A percentile compares a stretch with the other conserved stretches of the same genome.
Evolutionary conservation across 768 basidiomycete species (phyloP).

Genomic region (Tulasnella sp.): DNA sequence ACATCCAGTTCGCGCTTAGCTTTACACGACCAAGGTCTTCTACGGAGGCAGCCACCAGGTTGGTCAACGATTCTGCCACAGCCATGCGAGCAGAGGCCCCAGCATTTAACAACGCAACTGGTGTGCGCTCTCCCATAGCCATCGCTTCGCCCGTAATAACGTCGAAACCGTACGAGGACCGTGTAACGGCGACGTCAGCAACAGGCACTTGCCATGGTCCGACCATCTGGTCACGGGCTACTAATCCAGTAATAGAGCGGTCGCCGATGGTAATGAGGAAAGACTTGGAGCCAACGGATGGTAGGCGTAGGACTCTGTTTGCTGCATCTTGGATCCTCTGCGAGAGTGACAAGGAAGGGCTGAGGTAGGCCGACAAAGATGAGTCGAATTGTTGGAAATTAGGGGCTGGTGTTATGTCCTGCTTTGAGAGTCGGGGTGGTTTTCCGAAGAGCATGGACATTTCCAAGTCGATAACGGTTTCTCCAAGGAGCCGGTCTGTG

Average conservation of each 20-base stretch:
- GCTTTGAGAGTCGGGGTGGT: slow-evolving; percentile 83
- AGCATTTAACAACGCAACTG: slow-evolving; percentile 79
- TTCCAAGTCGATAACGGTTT: slow-evolving; percentile 79
- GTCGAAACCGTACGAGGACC: slow-evolving; percentile 90
- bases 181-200: slow-evolving; percentile 94
- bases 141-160: slow-evolving; percentile 86
- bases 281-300: slow-evolving; percentile 90
- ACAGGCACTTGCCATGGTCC: slow-evolving; percentile 99
- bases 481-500: slow-evolving; percentile 74
- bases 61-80: slow-evolving; percentile 88
- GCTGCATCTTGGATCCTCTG: slow-evolving; percentile 62
- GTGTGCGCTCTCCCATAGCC: slow-evolving; percentile 97
- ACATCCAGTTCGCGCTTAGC: slow-evolving; percentile 99
- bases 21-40: slow-evolving; percentile 71
- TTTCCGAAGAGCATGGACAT: slow-evolving; percentile 98
- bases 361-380: slow-evolving; percentile 63
- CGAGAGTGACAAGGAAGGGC: slow-evolving; percentile 41
- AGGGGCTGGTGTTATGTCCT: slow-evolving; percentile 52
- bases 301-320: slow-evolving; percentile 80
- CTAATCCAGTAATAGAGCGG: slow-evolving; percentile 87
- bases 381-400: slow-evolving; percentile 60
- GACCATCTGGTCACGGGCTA: slow-evolving; percentile 97
- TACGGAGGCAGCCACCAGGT: slow-evolving; percentile 77
- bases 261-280: slow-evolving; percentile 99
- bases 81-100: slow-evolving; percentile 95